Conservation (phyloP, 2,329 filamentous ascomycete genomes). For the Trichoderma sp. region DNA sequence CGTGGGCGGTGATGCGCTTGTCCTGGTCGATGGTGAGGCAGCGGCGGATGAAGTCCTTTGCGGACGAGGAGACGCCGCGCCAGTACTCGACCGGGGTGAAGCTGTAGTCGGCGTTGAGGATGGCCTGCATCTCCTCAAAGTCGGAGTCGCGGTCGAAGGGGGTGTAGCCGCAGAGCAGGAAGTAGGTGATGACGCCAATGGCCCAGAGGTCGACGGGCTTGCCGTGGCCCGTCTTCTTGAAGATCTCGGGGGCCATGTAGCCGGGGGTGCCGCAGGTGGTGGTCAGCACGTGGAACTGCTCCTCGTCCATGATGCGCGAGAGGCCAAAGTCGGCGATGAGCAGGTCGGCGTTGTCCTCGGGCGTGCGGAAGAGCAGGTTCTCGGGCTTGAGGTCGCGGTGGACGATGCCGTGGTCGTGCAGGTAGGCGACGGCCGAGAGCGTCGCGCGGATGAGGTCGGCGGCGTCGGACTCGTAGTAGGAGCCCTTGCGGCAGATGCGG, state of each 20-base stretch:
- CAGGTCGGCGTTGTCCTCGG: conserved; percentile 95
- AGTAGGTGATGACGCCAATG: conserved; percentile 97
- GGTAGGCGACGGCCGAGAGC: conserved; percentile 94
- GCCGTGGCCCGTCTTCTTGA: conserved; percentile 96
- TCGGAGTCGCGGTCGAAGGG: conserved; percentile 97
- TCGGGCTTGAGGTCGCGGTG: conserved; percentile 98
- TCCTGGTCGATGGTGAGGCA: conserved; percentile 90
- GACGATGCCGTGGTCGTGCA: conserved; percentile 98
- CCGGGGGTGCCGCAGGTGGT: conserved; percentile 97
- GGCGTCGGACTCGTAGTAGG: conserved; percentile 96
- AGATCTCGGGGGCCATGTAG: conserved; percentile 99
- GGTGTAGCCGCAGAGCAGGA: conserved; percentile 95
- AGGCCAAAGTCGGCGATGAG: conserved; percentile 97
- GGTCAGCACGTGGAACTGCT: conserved; percentile 95
- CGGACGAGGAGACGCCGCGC: conserved; percentile 83
- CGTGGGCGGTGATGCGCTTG: conserved; percentile 88
- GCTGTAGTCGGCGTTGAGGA: conserved; percentile 92
- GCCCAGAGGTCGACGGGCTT: conserved; percentile 99
- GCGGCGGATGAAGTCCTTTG: conserved; percentile 87
- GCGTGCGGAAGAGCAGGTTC: conserved; percentile 93
- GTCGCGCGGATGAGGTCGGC: conserved; percentile 93
- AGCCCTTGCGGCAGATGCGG: conserved; percentile 96
- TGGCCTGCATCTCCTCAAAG: conserved; percentile 99
- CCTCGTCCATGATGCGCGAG: conserved; percentile 97
- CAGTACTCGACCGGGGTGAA: conserved; percentile 96